A percentile compares a stretch with the other conserved stretches of the same genome.
Evolutionary conservation across 2,329 filamentous ascomycete genomes (phyloP).

Genomic region (Fusarium heterosporum): DNA sequence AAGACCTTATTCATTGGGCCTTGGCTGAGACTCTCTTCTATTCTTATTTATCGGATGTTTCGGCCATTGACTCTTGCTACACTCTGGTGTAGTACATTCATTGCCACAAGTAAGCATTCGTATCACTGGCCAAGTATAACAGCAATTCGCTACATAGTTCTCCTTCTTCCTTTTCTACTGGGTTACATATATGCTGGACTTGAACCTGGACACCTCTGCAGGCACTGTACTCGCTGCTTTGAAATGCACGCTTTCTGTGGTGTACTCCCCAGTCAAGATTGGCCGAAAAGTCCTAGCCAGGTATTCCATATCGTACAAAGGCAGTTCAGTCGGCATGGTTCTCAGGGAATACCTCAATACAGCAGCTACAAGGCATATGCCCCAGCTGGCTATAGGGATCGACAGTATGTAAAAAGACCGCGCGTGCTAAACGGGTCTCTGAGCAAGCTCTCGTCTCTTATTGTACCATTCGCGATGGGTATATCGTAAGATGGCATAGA

Average conservation of each 20-base stretch:
- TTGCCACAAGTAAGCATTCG: neutral
- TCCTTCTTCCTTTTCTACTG: neutral
- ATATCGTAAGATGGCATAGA: slow-evolving; percentile 6
- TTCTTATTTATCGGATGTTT: neutral
- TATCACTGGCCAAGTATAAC: neutral
- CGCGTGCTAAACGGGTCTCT: slow-evolving; percentile 22
- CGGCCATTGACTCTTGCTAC: neutral
- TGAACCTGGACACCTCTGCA: too few relatives aligned
- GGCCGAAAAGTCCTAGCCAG: neutral
- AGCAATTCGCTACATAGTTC: neutral
- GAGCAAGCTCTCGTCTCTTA: slow-evolving; percentile 1
- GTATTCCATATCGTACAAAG: neutral
- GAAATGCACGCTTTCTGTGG: too few relatives aligned
- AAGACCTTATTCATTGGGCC: neutral
- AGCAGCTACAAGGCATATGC: neutral
- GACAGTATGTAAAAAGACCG: slow-evolving; percentile 11
- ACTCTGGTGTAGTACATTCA: neutral
- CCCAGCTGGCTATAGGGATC: neutral
- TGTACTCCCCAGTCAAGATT: neutral
- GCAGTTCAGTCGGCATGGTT: neutral
- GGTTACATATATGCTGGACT: neutral
- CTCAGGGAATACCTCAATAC: neutral
- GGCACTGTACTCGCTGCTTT: neutral
- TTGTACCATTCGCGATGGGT: slow-evolving; percentile 11
- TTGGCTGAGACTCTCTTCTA: neutral